A percentile compares a stretch with the other conserved stretches of the same genome.
phyloP scores from a whole-genome alignment of 2,329 filamentous ascomycete species.

The Phoma sp. region DNA sequence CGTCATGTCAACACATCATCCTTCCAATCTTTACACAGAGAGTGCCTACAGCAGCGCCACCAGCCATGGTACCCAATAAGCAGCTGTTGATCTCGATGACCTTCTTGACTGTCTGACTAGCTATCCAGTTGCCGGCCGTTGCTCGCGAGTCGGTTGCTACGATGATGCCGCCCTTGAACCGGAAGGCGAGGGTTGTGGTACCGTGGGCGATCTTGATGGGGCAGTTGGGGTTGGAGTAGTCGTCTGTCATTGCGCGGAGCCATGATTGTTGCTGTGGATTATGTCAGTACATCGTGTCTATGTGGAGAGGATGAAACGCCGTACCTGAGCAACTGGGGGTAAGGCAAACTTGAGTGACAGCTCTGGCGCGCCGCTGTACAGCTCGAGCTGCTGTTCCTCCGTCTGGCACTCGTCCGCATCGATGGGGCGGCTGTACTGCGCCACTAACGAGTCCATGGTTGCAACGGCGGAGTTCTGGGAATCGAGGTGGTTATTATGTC shows the following conservation, averaged over 20 bases:
- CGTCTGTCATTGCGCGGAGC: slow-evolving; percentile 96
- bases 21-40: not conserved
- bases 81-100: slow-evolving; percentile 98
- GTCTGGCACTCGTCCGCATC: slow-evolving; percentile 75
- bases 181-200: slow-evolving; percentile 96
- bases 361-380: slow-evolving; percentile 71
- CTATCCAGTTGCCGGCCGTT: slow-evolving; percentile 98
- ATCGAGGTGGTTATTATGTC: slow-evolving; percentile 1
- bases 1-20: slow-evolving; percentile 22
- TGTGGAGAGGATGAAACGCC: not conserved
- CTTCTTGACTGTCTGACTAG: slow-evolving; percentile 99
- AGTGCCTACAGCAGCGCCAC: slow-evolving; percentile 80
- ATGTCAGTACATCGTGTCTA: slow-evolving; percentile 1
- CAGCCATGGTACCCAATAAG: slow-evolving; percentile 96
- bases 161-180: slow-evolving; percentile 98
- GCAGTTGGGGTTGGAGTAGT: slow-evolving; percentile 93
- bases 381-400: slow-evolving; percentile 75
- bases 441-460: slow-evolving; percentile 88
- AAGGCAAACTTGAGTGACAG: slow-evolving; percentile 94
- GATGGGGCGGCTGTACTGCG: slow-evolving; percentile 84
- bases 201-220: slow-evolving; percentile 99
- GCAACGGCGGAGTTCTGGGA: slow-evolving; percentile 16
- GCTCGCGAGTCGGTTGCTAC: slow-evolving; percentile 97
- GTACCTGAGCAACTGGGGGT: slow-evolving; percentile 87
- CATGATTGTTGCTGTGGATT: slow-evolving; percentile 81